Conservation (phyloP, 345 rosid genomes). For the Aurinia saxatilis region DNA sequence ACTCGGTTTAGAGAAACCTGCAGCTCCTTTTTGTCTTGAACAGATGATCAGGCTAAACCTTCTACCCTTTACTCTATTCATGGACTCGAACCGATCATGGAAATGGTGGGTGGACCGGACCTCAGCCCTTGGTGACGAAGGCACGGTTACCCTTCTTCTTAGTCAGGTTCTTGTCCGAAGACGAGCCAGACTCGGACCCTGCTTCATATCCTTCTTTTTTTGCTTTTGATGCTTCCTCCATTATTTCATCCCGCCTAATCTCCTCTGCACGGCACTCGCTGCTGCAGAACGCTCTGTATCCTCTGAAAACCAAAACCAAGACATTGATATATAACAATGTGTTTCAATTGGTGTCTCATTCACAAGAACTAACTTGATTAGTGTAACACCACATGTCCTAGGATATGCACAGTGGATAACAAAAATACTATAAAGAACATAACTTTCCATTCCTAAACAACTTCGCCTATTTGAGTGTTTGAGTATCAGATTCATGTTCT, state of each 20-base stretch:
- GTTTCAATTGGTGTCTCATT: neutral
- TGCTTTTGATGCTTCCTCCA: constrained; percentile 20
- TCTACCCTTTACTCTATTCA: constrained; percentile 13
- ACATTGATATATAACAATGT: neutral
- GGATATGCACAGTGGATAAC: neutral
- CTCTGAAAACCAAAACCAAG: constrained; percentile 39
- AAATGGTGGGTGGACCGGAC: neutral
- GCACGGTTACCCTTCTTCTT: constrained; percentile 21
- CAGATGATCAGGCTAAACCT: constrained; percentile 30
- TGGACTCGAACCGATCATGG: constrained; percentile 20
- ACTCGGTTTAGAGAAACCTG: constrained; percentile 15
- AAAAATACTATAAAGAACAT: neutral
- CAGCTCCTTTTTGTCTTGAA: constrained; percentile 20
- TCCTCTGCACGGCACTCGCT: constrained; percentile 49
- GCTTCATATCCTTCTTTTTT: neutral
- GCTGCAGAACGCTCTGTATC: constrained; percentile 86
- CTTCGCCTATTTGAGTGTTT: no score
- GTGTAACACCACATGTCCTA: neutral
- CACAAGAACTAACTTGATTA: neutral
- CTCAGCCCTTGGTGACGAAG: constrained; percentile 15
- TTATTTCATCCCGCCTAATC: constrained; percentile 48
- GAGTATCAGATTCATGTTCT: no score
- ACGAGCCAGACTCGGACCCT: neutral
- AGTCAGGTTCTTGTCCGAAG: constrained; percentile 11
- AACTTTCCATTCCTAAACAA: neutral